Conservation (phyloP, 805 yeast genomes). For the Dipodascus geniculatus region DNA sequence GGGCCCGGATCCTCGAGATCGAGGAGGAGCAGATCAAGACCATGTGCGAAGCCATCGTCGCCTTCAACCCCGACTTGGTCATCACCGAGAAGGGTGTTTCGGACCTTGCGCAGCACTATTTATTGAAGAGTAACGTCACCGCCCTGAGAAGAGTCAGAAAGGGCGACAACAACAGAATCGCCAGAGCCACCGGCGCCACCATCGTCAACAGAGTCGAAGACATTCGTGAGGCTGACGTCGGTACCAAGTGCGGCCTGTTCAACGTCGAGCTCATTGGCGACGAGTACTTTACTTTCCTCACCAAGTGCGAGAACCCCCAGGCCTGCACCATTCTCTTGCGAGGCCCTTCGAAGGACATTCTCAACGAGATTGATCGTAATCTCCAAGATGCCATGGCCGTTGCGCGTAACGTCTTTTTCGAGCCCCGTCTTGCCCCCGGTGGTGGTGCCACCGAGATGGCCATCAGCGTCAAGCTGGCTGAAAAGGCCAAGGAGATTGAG, state of each 20-base stretch:
- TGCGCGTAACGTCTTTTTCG: slow-evolving; percentile 85
- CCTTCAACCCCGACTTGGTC: slow-evolving; percentile 84
- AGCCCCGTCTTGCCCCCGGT: slow-evolving; percentile 93
- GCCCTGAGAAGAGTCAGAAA: slow-evolving; percentile 91
- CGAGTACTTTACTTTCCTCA: slow-evolving; percentile 83
- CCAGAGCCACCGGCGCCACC: slow-evolving; percentile 96
- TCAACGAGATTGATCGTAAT: slow-evolving; percentile 93
- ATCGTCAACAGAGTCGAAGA: slow-evolving; percentile 94
- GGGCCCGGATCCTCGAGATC: slow-evolving; percentile 89
- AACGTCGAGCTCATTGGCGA: slow-evolving; percentile 94
- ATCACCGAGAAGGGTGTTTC: slow-evolving; percentile 98
- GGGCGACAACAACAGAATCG: slow-evolving; percentile 90
- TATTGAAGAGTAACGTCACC: slow-evolving; percentile 85
- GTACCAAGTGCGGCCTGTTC: slow-evolving; percentile 80
- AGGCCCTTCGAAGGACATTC: slow-evolving; percentile 94
- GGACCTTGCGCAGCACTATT: slow-evolving; percentile 93
- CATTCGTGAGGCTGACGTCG: slow-evolving; percentile 80
- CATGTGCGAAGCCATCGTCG: slow-evolving; percentile 74
- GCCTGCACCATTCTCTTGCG: slow-evolving; percentile 91
- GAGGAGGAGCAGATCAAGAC: slow-evolving; percentile 94
- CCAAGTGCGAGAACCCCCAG: slow-evolving; percentile 69
- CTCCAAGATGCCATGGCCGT: slow-evolving; percentile 98
- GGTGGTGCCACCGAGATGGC: slow-evolving; percentile 99
- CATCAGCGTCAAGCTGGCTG: slow-evolving; percentile 75
- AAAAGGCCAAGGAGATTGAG: slow-evolving; percentile 82